Evolutionary conservation across 2,329 filamentous ascomycete species (phyloP), one percentile per base, ranked within the genome.

Genomic region (Trichoderma atroviride): DNA sequence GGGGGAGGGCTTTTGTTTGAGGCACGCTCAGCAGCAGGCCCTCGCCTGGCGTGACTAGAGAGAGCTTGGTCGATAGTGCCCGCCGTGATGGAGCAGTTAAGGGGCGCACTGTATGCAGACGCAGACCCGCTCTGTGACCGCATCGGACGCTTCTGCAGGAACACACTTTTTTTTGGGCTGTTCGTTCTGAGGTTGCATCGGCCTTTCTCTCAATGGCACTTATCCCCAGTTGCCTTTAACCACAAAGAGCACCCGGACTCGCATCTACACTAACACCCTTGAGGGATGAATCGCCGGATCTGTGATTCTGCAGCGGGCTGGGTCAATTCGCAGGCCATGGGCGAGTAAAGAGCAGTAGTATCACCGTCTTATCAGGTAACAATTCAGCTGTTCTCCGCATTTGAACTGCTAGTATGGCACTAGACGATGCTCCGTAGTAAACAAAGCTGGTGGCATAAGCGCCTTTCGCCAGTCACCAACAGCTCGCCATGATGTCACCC

Each of bases 61-160:
- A 24, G 43, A 24, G n/a, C n/a, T 29, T 22, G 31, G 57, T 37
- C n/a, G 52, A 29, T 22, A 33, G 65, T 59, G 19, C 62, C 22
- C 24, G 27, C 22, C 37, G 24, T n/a, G 16, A 43, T 43, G 16
- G 56, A 29, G 24, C 10, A 22, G 50, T 50, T 35, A 69, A 60
- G 69, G 65, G 69, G 65, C 66, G 43, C 58, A 65, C 64, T 68
- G 69, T 68, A 52, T 40, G 37, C 31, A 29, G 37, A 24, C 50
- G 40, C 37, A 33, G 57, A 56, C 59, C 69, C 70, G 61, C 69
- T 57, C 27, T 59, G 70, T 65, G 59, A 65, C 64, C 69, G 40
- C 68, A 68, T 68, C 61, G 63, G 33, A 64, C 59, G 27, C 71
- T 72, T 72, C 67, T 70, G 70, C 71, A 71, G 71, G 68, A 71